Base-by-base conservation (phyloP, 202 grass and related monocot genomes). In the Musa balbisiana region DNA sequence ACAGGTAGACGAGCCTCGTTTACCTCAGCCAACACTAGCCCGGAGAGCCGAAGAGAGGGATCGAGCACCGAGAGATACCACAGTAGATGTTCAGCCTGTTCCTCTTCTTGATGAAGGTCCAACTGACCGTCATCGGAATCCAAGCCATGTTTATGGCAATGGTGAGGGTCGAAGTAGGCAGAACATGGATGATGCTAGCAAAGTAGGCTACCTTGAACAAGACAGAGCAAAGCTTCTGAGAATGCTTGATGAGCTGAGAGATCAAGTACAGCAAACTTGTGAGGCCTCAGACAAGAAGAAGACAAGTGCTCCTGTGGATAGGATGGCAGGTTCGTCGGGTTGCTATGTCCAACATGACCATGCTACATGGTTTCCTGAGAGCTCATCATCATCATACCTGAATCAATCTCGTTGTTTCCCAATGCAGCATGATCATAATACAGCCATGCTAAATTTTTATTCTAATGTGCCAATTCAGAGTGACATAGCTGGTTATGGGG, bases 231-330 rank as follows among this genome's bases (percentile, higher is more conserved):
- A 89, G 53, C 82, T 98, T 62, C 82, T 98, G 64, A 84, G 78
- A 80, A 92, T 94, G 95, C 91, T 98, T 69, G 91, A 98, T 86
- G 94, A 94, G 74, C 80, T 98, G 79, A 90, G 88, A 69, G 91
- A 88, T 75, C 95, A 99, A 81, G 91, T 99, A 5, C 87, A 99
- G 60, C 80, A 86, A 90, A 87, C 95, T 14, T 88, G 89, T 49
- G 91, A 99, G 73, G 85, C 77, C 43, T 83, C 76, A 16, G 85
- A 84, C 73, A 78, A 79, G 33, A 83, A 73, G 69, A 84, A 75
- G 71, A 75, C 51, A 60, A 83, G 62, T 80, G 22, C 70, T 77
- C 82, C 82, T 69, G 21, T 78, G 50, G 67, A 77, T 62, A 82
- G 73, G 70, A 53, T n/a, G 20, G 67, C 10, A 0, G 79, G 81